These are phyloP conservation scores for Digitaria exilis DNA, from an alignment of 202 grass and related monocot genomes.

Conservation along the genomic window DNA sequence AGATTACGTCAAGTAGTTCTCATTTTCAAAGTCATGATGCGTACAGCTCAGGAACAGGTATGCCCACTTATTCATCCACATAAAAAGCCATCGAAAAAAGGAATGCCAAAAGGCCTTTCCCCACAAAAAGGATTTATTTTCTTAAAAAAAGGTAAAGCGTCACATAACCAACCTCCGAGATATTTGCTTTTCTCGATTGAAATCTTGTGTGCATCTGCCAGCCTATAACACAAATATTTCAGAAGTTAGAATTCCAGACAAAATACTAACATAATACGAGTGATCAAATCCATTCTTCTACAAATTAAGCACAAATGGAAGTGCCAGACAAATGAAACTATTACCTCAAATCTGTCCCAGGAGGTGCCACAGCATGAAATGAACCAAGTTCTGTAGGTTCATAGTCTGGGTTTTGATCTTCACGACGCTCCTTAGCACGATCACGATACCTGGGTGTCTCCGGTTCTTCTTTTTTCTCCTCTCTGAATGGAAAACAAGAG, in stretches of 20 bases:
- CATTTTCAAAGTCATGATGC: background rate
- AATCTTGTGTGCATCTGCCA: conserved; percentile 90
- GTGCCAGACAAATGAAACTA: conserved; percentile 3
- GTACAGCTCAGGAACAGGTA: background rate
- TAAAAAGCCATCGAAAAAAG: background rate
- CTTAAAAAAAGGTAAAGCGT: background rate
- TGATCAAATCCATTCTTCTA: background rate
- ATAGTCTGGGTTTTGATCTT: conserved; percentile 99
- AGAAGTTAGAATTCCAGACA: conserved; percentile 14
- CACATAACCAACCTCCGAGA: conserved; percentile 74
- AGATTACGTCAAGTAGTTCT: background rate
- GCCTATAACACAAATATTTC: conserved; percentile 38
- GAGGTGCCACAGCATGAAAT: conserved; percentile 98
- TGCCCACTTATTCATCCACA: background rate
- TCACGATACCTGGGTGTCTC: conserved; percentile 82
- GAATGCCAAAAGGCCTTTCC: background rate
- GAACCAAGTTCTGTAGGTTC: conserved; percentile 95
- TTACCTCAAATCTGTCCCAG: conserved; percentile 91
- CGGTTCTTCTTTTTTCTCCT: conserved; percentile 94
- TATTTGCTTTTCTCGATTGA: conserved; percentile 99
- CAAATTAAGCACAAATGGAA: conserved; percentile 11
- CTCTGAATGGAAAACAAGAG: conserved; percentile 50
- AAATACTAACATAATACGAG: background rate
- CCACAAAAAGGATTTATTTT: background rate
- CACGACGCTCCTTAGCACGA: conserved; percentile 96